Percentiles rank a stretch among this genome's conserved stretches.
phyloP scores from a whole-genome alignment of 345 rosid species.

The Lepidium sativum region DNA sequence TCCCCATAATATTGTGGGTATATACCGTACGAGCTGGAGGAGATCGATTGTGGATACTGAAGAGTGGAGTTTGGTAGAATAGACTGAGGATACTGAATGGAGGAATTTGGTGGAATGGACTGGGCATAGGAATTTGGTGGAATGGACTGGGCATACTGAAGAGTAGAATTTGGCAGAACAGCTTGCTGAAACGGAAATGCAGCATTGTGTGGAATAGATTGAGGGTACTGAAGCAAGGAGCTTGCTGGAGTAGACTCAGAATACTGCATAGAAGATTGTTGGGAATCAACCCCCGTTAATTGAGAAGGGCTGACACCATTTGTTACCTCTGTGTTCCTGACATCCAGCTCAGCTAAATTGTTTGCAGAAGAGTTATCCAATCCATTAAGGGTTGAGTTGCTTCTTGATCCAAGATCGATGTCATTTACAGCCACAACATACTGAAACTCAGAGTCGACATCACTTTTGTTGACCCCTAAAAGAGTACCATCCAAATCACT shows the following conservation, averaged over 20 bases:
- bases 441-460: conserved; percentile 61
- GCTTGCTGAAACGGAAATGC: conserved; percentile 23
- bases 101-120: conserved; percentile 18
- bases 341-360: conserved; percentile 46
- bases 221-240: conserved; percentile 47
- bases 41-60: conserved; percentile 40
- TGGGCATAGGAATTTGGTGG: too few species aligned
- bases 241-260: conserved; percentile 26
- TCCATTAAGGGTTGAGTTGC: conserved; percentile 37
- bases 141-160: conserved; percentile 18
- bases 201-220: conserved; percentile 34
- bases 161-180: conserved; percentile 20
- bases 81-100: conserved; percentile 26
- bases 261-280: conserved; percentile 34
- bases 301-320: conserved; percentile 33
- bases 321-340: conserved; percentile 29
- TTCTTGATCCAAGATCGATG: conserved; percentile 60
- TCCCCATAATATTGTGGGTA: conserved; percentile 44
- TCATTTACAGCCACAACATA: conserved; percentile 73
- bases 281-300: conserved; percentile 27
- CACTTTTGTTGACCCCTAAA: conserved; percentile 37
- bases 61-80: conserved; percentile 6
- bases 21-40: conserved; percentile 40
- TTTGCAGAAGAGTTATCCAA: conserved; percentile 44
- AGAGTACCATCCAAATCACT: conserved; percentile 64